A percentile compares a stretch with the other conserved stretches of the same genome.
Conservation (phyloP, 1,284 basidiomycete genomes). For the Mycosarcoma mackinlayi region DNA sequence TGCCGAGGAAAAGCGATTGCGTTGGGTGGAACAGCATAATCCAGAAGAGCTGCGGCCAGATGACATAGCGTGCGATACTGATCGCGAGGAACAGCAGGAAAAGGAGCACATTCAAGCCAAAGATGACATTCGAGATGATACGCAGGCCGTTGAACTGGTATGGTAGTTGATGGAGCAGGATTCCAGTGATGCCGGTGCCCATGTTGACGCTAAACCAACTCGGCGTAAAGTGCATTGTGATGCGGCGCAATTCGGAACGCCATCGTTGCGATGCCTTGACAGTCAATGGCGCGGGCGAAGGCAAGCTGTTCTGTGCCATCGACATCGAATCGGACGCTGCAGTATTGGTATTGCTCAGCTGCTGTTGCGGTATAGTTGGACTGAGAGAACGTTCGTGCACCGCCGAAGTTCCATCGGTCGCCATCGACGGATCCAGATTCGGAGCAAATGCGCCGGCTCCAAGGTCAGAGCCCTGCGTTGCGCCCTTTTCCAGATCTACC, state of each 20-base stretch:
- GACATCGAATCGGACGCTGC: slow-evolving; percentile 1
- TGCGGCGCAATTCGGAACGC: slow-evolving; percentile 27
- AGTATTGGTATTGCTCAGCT: slow-evolving; percentile 10
- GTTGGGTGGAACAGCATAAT: slow-evolving; percentile 75
- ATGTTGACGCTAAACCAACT: slow-evolving; percentile 63
- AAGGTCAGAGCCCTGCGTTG: background rate
- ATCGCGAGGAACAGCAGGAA: slow-evolving; percentile 73
- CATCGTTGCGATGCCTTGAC: slow-evolving; percentile 13
- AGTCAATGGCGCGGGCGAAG: slow-evolving; percentile 1
- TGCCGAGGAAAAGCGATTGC: slow-evolving; percentile 77
- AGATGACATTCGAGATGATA: slow-evolving; percentile 71
- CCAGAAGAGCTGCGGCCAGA: slow-evolving; percentile 74
- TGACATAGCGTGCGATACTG: slow-evolving; percentile 71
- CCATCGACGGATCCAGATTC: background rate
- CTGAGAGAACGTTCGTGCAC: background rate
- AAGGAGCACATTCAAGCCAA: slow-evolving; percentile 76
- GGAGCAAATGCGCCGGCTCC: background rate
- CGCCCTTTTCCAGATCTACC: slow-evolving; percentile 5
- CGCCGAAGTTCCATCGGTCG: background rate
- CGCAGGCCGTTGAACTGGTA: slow-evolving; percentile 70
- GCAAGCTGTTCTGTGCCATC: background rate
- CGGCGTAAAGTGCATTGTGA: slow-evolving; percentile 53
- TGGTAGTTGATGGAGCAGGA: slow-evolving; percentile 70
- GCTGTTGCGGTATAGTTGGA: background rate
- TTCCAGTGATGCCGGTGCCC: slow-evolving; percentile 71